Base-by-base conservation (phyloP, 805 yeast species). In the Lipomyces starkeyi region DNA sequence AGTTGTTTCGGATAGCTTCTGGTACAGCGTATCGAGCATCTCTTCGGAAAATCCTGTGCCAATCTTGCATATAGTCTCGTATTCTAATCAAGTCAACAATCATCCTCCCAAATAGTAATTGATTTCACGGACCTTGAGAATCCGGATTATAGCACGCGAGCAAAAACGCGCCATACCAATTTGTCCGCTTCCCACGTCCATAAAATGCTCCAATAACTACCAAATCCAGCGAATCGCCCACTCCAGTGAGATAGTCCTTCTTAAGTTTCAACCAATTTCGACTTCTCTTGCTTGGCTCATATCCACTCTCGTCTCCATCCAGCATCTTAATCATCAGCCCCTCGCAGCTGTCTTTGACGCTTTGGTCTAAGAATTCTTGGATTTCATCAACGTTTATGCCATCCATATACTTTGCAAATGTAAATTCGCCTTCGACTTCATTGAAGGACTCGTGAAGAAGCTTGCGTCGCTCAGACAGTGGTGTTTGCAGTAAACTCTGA, bases 1-100 rank as follows among this genome's bases (percentile, higher is more conserved):
- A 63, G 87, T 95, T 0, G 92, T 87, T 2, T 91, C 88, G 55
- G 88, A 86, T 66, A 95, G 82, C 60, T 82, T 82, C 32, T 83
- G 85, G 74, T 88, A 83, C 40, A 95, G 77, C 34, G 79, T 79
- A 47, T 86, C 86, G 66, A 95, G 82, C 75, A 88, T 85, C 71
- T 89, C 98, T 72, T 95, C 99, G 54, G 93, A 86, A 76, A 95
- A 95, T 0, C 99, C 99, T 0, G 99, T 95, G 59, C 99, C 99
- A 64, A 96, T 93, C 78, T 95, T 95, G 81, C 99, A 95, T 55
- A 97, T 89, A 0, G 98, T 91, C 78, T 95, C 98, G 77, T 86
- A 92, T 75, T 93, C 98, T 65, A 37, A 14, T 20, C 8, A 11
- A 25, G 56, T n/a, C 56, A 25, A 14, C 9, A 54, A 29, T 7